These are phyloP conservation scores for Stachybotrys chartarum DNA, from an alignment of 2,329 filamentous ascomycete species.

Conservation along the genomic window DNA sequence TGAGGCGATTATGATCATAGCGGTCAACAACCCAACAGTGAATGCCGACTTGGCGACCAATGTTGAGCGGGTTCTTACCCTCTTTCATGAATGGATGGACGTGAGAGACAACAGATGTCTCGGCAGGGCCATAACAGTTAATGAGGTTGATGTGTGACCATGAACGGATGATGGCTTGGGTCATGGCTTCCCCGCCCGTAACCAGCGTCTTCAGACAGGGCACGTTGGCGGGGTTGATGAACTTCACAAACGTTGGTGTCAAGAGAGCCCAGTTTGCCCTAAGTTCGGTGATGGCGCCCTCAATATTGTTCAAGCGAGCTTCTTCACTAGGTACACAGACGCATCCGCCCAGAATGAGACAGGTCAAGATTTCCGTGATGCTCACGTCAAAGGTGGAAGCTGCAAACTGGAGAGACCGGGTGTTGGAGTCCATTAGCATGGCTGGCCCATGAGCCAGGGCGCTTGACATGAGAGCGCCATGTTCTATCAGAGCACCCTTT, in stretches of 20 bases:
- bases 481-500: conserved; percentile 13
- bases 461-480: conserved; percentile 11
- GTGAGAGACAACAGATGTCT: conserved; percentile 12
- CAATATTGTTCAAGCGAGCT: conserved; percentile 27
- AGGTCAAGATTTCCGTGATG: conserved; percentile 14
- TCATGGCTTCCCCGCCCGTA: conserved; percentile 15
- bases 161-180: conserved; percentile 9
- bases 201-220: conserved; percentile 12
- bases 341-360: conserved; percentile 17
- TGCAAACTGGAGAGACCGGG: conserved; percentile 24
- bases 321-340: conserved; percentile 29
- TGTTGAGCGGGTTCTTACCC: conserved; percentile 13
- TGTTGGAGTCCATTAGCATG: conserved; percentile 13
- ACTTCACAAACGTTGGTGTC: conserved; percentile 11
- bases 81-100: conserved; percentile 8
- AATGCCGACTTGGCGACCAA: conserved; percentile 9
- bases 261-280: conserved; percentile 12
- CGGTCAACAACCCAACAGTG: conserved; percentile 19
- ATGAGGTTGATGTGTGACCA: conserved; percentile 15
- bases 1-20: conserved; percentile 15
- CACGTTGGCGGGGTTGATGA: conserved; percentile 10
- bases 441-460: conserved; percentile 10
- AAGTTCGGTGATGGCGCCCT: conserved; percentile 8
- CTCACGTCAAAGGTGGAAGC: conserved; percentile 22
- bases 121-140: conserved; percentile 14